Evolutionary conservation across 345 rosid genomes (phyloP), one percentile per base, ranked within the genome.

Genomic region (Carallia brachiata): DNA sequence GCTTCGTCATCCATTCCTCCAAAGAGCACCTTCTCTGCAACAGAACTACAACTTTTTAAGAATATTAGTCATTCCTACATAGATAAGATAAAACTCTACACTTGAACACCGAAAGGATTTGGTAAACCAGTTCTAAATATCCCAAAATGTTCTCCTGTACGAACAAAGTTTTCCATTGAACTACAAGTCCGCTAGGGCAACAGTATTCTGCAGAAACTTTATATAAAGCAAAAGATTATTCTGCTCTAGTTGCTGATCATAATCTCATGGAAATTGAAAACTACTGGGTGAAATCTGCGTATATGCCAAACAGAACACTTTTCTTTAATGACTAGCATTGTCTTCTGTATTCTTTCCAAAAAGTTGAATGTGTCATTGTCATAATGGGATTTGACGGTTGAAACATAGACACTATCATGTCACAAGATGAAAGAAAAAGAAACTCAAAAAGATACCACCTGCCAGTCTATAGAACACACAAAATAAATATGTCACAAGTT

Each of bases 1-100:
- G 86, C 83, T 90, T 90, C 61, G 88, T 86, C 87, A 96, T 84
- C 99, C 99, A 96, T 73, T 96, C 97, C 83, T 96, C 98, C 86
- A 96, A 83, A 36, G 88, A 89, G 78, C 88, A 81, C 80, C 96
- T 88, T 86, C 99, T 87, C 99, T 96, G 98, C 78, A 85, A 87
- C 67, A 86, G 80, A 77, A 73, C 68, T 34, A 72, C 76, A 70
- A 74, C 85, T 79, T 80, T 23, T 79, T 85, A 59, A 85, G 85
- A 80, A 74, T 70, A 74, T 69, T 61, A 62, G 78, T 57, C 72
- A 71, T 36, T 65, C 67, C 58, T 23, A 55, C 59, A 68, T 6
- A 34, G 60, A 39, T 27, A 37, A 36, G 36, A 36, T 12, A 50
- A 48, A 36, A 15, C 30, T 66, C 17, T 60, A 6, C 7, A 16